Percentiles rank a stretch among this genome's conserved stretches.
These are phyloP conservation scores for Penicillium alfredii DNA, from an alignment of 495 filamentous ascomycete species.

Conservation along the genomic window DNA sequence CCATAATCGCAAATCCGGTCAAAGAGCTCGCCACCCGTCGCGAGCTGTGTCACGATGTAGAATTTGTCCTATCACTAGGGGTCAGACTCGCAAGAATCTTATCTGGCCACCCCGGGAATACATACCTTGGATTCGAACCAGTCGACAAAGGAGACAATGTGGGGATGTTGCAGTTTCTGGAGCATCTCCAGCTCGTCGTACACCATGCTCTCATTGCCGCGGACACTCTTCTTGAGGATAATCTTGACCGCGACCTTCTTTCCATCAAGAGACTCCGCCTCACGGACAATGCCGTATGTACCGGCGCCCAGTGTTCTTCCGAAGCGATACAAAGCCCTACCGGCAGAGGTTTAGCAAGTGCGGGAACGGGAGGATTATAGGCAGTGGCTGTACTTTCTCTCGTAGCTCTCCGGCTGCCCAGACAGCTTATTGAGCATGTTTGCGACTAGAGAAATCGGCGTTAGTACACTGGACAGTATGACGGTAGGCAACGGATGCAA, in stretches of 20 bases:
- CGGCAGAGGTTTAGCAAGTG: slow-evolving; percentile 8
- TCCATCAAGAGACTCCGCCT: slow-evolving; percentile 68
- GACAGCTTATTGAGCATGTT: slow-evolving; percentile 96
- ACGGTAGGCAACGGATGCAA: neutral
- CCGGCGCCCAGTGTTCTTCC: slow-evolving; percentile 91
- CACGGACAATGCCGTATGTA: slow-evolving; percentile 96
- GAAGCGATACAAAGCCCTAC: slow-evolving; percentile 79
- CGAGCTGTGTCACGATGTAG: slow-evolving; percentile 97
- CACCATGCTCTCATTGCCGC: slow-evolving; percentile 97
- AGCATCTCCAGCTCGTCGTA: slow-evolving; percentile 94
- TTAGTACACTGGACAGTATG: slow-evolving; percentile 30
- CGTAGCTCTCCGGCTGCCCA: slow-evolving; percentile 96
- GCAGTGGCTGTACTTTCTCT: slow-evolving; percentile 70
- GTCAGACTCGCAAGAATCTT: slow-evolving; percentile 7
- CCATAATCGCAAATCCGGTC: slow-evolving; percentile 97
- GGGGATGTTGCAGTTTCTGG: slow-evolving; percentile 81
- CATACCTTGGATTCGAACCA: slow-evolving; percentile 92
- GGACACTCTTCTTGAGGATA: slow-evolving; percentile 98
- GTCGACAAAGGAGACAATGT: slow-evolving; percentile 97
- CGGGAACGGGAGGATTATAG: neutral
- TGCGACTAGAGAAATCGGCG: slow-evolving; percentile 52
- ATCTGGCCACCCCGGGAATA: neutral
- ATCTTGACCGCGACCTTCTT: slow-evolving; percentile 97
- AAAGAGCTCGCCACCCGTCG: slow-evolving; percentile 94
- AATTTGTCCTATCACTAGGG: slow-evolving; percentile 82